Base-by-base conservation (phyloP, 306 rosid species). In the Glycine latifolia region DNA sequence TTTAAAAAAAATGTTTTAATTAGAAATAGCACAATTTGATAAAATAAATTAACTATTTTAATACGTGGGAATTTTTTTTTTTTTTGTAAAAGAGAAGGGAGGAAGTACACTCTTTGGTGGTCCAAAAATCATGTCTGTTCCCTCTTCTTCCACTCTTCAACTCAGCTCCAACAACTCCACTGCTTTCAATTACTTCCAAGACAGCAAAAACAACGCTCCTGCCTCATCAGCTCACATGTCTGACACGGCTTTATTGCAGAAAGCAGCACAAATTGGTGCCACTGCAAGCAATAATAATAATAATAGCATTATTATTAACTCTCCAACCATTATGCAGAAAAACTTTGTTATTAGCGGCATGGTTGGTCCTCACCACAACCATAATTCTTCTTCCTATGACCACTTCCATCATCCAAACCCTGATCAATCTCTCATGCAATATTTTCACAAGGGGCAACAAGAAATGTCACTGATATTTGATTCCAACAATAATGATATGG, bases 231-330 rank as follows among this genome's bases (percentile, higher is more conserved):
- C 89, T 20, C 89, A 86, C 79, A 88, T 88, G 87, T 92, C 94
- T 4, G 94, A 94, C 33, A 89, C 94, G 10, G 93, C 94, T n/a
- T 82, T 92, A 76, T 77, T 92, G 8, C 97, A 85, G 52, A 92
- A 90, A 84, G 94, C 92, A 4, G 94, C 97, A 0, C 92, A 89
- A 73, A 89, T 92, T 88, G 94, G 93, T 1, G 94, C 92, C 59
- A 85, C 92, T 1, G 83, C 91, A 43, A 92, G 90, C 70, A 88
- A 80, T 63, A 62, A 62, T 14, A 81, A 70, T 37, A 37, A 26
- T 26, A 26, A 26, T 26, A 26, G 31, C 31, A 26, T 26, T 26
- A 26, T 26, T 26, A 26, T 26, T 26, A 26, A 85, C 85, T 90
- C 90, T 8, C 87, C 41, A 37, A 37, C 89, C 7, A 84, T 90